Evolutionary conservation across 495 filamentous ascomycete species (phyloP).

Genomic region (Aspergillus steynii): DNA sequence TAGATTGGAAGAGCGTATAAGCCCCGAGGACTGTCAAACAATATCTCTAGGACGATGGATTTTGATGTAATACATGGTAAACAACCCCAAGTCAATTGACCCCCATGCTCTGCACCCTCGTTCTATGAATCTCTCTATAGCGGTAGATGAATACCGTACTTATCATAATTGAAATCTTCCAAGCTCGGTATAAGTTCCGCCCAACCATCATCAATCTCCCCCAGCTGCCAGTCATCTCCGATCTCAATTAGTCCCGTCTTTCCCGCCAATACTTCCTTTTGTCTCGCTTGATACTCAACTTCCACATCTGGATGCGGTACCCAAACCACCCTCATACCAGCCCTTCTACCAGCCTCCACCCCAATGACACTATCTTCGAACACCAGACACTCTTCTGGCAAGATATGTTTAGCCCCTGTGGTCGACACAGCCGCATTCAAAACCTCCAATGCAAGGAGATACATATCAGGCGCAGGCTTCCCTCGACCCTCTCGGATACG

Average conservation of each 20-base stretch:
- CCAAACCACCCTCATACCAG: constrained; percentile 48
- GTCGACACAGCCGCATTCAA: constrained; percentile 23
- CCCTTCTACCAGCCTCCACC: constrained; percentile 43
- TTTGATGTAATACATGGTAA: no score
- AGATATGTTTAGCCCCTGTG: constrained; percentile 18
- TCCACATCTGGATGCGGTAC: constrained; percentile 38
- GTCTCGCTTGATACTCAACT: constrained; percentile 25
- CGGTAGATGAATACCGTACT: constrained; percentile 28
- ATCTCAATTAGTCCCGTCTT: constrained; percentile 23
- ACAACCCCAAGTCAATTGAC: no score
- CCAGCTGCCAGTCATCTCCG: constrained; percentile 24
- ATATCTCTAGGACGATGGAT: no score
- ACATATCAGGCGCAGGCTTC: constrained; percentile 43
- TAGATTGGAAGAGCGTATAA: no score
- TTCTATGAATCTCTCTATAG: no score
- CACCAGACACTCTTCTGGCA: constrained; percentile 40
- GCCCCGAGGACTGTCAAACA: no score
- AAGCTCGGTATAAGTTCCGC: constrained; percentile 34
- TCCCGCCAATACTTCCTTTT: constrained; percentile 35
- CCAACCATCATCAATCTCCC: constrained; percentile 37
- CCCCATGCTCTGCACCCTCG: no score
- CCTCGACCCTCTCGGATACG: constrained; percentile 26
- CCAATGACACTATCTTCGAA: constrained; percentile 47
- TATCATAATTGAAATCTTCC: constrained; percentile 30
- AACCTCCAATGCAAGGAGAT: constrained; percentile 34